A percentile compares a stretch with the other conserved stretches of the same genome.
phyloP scores from a whole-genome alignment of 1,139 yeast species.

The Saccharomyces hybrid region DNA sequence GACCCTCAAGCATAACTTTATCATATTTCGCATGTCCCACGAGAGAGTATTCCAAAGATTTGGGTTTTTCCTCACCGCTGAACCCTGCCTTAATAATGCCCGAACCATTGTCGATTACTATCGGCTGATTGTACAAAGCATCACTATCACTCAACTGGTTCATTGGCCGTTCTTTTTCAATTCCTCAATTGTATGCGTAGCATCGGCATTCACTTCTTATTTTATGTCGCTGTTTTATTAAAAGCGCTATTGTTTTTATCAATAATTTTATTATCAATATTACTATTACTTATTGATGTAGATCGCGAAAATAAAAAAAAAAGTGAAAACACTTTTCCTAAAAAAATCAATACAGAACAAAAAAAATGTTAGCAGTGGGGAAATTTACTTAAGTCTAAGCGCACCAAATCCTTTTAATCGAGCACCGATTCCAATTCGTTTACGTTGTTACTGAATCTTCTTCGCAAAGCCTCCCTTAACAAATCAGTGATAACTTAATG shows the following conservation, averaged over 20 bases:
- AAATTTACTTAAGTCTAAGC: not conserved
- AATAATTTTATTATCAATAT: not conserved
- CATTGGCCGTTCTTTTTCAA: not conserved
- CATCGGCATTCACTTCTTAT: not conserved
- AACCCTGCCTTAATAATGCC: constrained; percentile 84
- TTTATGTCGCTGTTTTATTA: not conserved
- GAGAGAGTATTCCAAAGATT: constrained; percentile 41
- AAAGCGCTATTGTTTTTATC: not conserved
- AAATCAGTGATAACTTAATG: too few species aligned
- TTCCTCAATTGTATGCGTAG: not conserved
- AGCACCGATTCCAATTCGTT: not conserved
- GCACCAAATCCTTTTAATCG: not conserved
- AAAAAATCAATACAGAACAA: not conserved
- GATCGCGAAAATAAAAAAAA: not conserved
- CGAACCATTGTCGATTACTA: constrained; percentile 91
- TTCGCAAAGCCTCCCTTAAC: not conserved
- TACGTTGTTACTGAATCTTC: not conserved
- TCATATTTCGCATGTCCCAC: constrained; percentile 81
- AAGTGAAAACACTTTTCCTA: not conserved
- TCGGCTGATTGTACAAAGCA: constrained; percentile 63
- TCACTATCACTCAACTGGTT: not conserved
- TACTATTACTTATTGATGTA: not conserved
- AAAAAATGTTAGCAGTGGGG: not conserved
- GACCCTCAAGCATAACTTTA: constrained; percentile 77
- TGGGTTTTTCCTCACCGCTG: constrained; percentile 85